Base-by-base conservation (phyloP, 2,329 filamentous ascomycete species). In the Aspergillus costaricaensis region DNA sequence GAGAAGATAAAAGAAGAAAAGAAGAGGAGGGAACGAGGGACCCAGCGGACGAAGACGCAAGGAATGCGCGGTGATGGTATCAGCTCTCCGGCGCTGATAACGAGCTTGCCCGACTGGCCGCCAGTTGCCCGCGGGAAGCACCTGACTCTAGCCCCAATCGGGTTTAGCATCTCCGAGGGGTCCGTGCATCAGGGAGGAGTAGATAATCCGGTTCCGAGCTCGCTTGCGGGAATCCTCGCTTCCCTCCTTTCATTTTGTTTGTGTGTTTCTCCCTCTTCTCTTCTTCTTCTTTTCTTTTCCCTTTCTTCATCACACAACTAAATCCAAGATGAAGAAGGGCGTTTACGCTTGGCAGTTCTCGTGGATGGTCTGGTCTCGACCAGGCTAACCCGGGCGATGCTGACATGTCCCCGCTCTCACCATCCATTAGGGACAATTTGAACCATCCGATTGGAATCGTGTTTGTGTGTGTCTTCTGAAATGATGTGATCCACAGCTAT, bases 251-350 rank as follows among this genome's bases (percentile, higher is more conserved):
- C 47, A 19, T 15, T 23, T 43, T 39, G 27, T 27, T 43, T 39
- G 27, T 25, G 44, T 36, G 32, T 36, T 14, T 36, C 52, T 21
- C 48, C 62, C 53, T 53, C 64, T 65, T 67, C 55, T 63, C 69
- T 67, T 69, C 65, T 43, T 36, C 49, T 21, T 51, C 62, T 55
- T 56, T 14, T 14, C 10, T 36, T 36, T 64, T 65, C 66, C 55
- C 62, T 69, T 67, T 69, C 65, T 67, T 73, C 70, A 67, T 75
- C 72, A 75, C 73, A 75, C 73, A 75, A 75, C 73, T 75, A 75
- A 75, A 74, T 74, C 73, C 73, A 75, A 75, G 67, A 75, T 75
- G 73, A 75, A 74, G 73, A 75, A 70, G 70, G 63, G 72, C 70
- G 70, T 69, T 62, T 62, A 65, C 62, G 72, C 25, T 73, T 68